Conservation (phyloP, 768 basidiomycete species). For the Tricholoma bakamatsutake region DNA sequence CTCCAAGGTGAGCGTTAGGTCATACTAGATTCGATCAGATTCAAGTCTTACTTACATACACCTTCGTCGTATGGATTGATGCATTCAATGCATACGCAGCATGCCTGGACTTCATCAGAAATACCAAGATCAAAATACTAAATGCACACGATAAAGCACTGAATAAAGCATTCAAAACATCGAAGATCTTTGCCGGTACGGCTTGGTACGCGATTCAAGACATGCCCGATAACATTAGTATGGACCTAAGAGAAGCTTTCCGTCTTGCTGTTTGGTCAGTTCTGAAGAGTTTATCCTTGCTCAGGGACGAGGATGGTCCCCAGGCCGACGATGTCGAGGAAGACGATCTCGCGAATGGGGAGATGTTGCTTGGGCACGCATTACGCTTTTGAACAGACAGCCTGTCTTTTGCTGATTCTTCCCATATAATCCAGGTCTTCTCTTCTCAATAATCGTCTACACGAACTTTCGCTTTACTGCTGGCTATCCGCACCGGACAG, state of each 20-base stretch:
- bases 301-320: background rate
- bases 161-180: background rate
- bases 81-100: background rate
- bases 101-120: background rate
- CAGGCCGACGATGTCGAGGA: background rate
- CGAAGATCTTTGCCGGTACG: background rate
- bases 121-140: background rate
- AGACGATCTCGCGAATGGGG: background rate
- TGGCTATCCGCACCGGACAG: background rate
- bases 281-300: background rate
- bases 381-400: background rate
- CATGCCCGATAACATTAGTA: background rate
- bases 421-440: background rate
- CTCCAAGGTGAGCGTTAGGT: background rate
- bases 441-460: background rate
- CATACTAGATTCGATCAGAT: background rate
- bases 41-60: background rate
- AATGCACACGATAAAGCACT: background rate
- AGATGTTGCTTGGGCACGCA: background rate
- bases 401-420: background rate
- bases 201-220: background rate
- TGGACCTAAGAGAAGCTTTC: background rate
- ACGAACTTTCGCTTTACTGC: background rate
- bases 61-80: background rate
- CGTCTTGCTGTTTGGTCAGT: background rate